Conservation (phyloP, 257 asterid genomes). For the Nicotiana noctiflora region DNA sequence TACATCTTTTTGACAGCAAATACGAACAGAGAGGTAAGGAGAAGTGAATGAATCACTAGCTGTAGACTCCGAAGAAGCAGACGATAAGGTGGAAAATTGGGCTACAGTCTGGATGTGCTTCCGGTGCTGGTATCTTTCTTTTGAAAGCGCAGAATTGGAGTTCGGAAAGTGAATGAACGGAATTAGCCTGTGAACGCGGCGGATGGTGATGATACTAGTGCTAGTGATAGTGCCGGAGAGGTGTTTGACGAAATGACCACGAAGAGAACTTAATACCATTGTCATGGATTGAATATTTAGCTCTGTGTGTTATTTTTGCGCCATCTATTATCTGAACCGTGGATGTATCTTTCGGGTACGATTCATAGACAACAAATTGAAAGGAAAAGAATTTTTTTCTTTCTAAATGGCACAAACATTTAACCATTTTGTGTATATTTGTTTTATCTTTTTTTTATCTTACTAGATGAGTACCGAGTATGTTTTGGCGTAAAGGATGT, state of each 20-base stretch:
- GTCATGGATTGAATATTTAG: slow-evolving; percentile 27
- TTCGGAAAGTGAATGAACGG: slow-evolving; percentile 8
- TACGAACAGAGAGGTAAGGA: slow-evolving; percentile 69
- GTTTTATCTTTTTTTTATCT: too few species aligned
- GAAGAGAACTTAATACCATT: slow-evolving; percentile 17
- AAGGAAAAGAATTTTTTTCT: not conserved
- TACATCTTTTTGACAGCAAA: slow-evolving; percentile 49
- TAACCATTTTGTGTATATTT: too few species aligned
- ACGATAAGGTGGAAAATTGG: slow-evolving; percentile 24
- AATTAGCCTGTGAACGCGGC: slow-evolving; percentile 14
- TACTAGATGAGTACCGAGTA: too few species aligned
- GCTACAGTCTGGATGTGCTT: slow-evolving; percentile 14
- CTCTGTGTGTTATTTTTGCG: not conserved
- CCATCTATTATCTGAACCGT: not conserved
- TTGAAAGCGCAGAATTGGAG: slow-evolving; percentile 1
- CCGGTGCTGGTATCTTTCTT: slow-evolving; percentile 3
- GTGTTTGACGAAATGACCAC: slow-evolving; percentile 73
- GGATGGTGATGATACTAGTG: slow-evolving; percentile 24
- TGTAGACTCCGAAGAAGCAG: slow-evolving; percentile 11
- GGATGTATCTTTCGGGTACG: not conserved
- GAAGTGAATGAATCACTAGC: slow-evolving; percentile 37
- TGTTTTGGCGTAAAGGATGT: too few species aligned
- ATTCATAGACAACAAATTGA: not conserved
- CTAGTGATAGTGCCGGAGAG: slow-evolving; percentile 30
- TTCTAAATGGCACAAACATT: too few species aligned